Conservation (phyloP, 495 filamentous ascomycete species). For the Trichoderma asperelloides region DNA sequence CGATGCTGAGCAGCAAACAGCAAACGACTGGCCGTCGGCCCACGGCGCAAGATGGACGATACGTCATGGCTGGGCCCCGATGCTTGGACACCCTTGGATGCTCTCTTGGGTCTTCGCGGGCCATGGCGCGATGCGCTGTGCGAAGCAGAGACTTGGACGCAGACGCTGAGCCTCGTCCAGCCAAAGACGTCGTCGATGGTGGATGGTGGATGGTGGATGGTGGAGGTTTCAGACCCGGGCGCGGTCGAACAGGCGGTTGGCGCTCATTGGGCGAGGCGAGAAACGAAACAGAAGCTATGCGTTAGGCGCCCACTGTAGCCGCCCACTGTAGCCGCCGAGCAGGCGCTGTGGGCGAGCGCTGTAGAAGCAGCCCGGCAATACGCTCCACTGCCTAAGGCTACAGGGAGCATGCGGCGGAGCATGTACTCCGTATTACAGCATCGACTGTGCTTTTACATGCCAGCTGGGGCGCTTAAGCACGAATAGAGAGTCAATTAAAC, state of each 20-base stretch:
- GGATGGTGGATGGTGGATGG: background rate
- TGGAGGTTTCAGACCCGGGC: background rate
- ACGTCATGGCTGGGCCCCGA: background rate
- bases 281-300: background rate
- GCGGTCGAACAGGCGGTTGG: background rate
- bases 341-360: background rate
- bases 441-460: background rate
- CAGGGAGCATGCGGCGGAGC: no score
- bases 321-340: background rate
- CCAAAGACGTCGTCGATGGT: background rate
- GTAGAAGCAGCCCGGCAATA: background rate
- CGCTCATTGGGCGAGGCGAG: background rate
- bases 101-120: no score
- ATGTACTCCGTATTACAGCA: no score
- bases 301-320: conserved; percentile 3
- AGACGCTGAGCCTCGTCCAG: background rate
- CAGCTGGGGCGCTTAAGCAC: background rate
- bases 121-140: background rate
- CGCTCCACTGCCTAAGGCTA: no score
- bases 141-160: background rate
- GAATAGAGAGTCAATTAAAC: no score
- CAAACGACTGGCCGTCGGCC: background rate
- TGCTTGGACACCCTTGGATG: background rate
- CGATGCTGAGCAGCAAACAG: background rate
- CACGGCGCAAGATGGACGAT: background rate